Percentiles rank a stretch among this genome's conserved stretches.
phyloP scores from a whole-genome alignment of 371 early-diverging fungal genomes.

The Rhizomucor miehei region DNA sequence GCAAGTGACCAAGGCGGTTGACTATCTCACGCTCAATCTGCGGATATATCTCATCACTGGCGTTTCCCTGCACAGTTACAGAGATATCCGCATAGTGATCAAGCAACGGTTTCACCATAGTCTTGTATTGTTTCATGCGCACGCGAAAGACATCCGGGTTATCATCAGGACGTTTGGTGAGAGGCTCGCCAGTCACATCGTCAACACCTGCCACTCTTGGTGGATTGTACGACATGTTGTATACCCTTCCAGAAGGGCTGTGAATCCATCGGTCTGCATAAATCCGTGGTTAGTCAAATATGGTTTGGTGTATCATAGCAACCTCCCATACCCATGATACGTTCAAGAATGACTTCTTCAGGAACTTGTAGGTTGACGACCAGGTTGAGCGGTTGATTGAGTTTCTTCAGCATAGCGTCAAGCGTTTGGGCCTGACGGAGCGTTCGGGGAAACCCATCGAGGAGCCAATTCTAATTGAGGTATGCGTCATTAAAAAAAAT shows the following conservation, averaged over 20 bases:
- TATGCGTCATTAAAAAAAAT: constrained; percentile 1
- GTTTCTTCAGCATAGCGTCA: constrained; percentile 58
- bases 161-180: constrained; percentile 92
- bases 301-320: not conserved
- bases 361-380: constrained; percentile 93
- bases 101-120: constrained; percentile 73
- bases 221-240: constrained; percentile 92
- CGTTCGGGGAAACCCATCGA: constrained; percentile 98
- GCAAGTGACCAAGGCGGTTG: constrained; percentile 38
- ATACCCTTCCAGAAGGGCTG: constrained; percentile 89
- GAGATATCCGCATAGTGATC: constrained; percentile 78
- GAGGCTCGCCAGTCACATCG: constrained; percentile 90
- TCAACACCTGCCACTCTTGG: constrained; percentile 83
- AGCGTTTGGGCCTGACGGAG: constrained; percentile 81
- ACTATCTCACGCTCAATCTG: constrained; percentile 62
- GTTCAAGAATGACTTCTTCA: constrained; percentile 82
- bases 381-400: constrained; percentile 69
- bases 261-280: constrained; percentile 89
- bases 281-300: not conserved
- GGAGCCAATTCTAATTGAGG: constrained; percentile 67
- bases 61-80: constrained; percentile 66
- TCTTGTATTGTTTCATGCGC: constrained; percentile 76
- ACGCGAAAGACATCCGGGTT: constrained; percentile 79
- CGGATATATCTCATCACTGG: constrained; percentile 91
- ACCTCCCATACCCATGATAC: constrained; percentile 71